Base-by-base conservation (phyloP, 306 rosid genomes). In the Luffa acutangula region DNA sequence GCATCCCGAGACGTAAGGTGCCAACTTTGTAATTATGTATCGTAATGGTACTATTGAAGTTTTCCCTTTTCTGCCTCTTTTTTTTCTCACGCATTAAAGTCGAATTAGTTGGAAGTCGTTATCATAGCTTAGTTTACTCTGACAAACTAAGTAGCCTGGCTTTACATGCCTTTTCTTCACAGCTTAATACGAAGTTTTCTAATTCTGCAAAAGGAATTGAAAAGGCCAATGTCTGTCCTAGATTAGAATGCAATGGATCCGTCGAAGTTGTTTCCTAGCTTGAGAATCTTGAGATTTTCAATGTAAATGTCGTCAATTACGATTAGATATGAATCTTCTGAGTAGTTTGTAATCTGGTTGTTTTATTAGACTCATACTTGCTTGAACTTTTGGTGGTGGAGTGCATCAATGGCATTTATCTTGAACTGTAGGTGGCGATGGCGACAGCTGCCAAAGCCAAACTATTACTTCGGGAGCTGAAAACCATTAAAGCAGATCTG, bases 1-100 rank as follows among this genome's bases (percentile, higher is more conserved):
- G 94, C 98, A 87, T 91, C 99, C 69, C 98, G 98, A 87, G 99
- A 96, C 93, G 99, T 96, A 96, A 96, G 99, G 98, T 96, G 96
- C 81, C 96, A 91, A 87, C 89, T 85, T 82, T 90, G 88, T 86
- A 83, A 79, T 87, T 82, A 83, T 85, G 92, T 89, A 86, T 81
- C 48, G 69, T 79, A 75, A 59, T 77, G 85, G 78, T 70, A 81
- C 79, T 76, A 78, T 74, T 78, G 65, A 80, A 80, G 49, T 57
- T 41, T 41, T 18, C 49, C 21, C n/a, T 45, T 15, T 36, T 7
- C 7, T 15, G 0, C 49, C 2, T 8, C 4, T 4, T 20, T 42
- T 69, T 25, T 71, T 62, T 49, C 8, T 33, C 39, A 49, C 45
- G 33, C 15, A 67, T 21, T 34, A 12, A 39, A 71, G 48, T 17